Percentiles rank a stretch among this genome's conserved stretches.
Evolutionary conservation across 2,329 filamentous ascomycete genomes (phyloP).

Genomic region (Clarireedia hainanense): DNA sequence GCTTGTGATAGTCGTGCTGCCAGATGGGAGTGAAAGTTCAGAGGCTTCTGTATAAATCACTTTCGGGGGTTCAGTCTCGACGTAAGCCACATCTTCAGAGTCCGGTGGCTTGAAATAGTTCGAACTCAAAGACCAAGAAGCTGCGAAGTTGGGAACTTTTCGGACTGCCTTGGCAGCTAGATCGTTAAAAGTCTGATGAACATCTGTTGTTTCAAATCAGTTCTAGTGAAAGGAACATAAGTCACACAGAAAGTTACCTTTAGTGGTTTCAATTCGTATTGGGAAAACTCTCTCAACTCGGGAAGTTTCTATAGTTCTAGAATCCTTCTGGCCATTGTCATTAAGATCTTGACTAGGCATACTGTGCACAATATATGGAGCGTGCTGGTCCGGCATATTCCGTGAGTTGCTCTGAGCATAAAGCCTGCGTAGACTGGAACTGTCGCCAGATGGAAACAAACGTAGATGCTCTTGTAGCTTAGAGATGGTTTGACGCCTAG

Average conservation of each 20-base stretch:
- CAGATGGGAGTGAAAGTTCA: not conserved
- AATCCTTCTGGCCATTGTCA: not conserved
- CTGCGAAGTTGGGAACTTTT: not conserved
- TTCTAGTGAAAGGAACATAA: not conserved
- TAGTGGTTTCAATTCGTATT: constrained; percentile 7
- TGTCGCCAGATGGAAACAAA: too few species aligned
- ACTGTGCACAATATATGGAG: not conserved
- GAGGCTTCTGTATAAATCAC: not conserved
- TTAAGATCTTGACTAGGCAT: not conserved
- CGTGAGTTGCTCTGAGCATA: not conserved
- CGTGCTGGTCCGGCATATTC: not conserved
- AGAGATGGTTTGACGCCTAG: too few species aligned
- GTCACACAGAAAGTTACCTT: not conserved
- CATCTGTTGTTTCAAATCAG: not conserved
- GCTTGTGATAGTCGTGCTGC: not conserved
- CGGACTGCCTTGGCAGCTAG: not conserved
- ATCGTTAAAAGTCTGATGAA: not conserved
- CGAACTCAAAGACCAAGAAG: not conserved
- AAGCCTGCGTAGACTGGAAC: too few species aligned
- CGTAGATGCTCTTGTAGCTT: too few species aligned
- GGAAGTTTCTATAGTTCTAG: not conserved
- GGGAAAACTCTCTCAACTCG: constrained; percentile 8
- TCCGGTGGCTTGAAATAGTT: not conserved
- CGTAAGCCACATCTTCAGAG: not conserved
- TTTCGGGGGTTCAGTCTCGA: not conserved